Base-by-base conservation (phyloP, 2,329 filamentous ascomycete genomes). In the Pseudogymnoascus sp. region DNA sequence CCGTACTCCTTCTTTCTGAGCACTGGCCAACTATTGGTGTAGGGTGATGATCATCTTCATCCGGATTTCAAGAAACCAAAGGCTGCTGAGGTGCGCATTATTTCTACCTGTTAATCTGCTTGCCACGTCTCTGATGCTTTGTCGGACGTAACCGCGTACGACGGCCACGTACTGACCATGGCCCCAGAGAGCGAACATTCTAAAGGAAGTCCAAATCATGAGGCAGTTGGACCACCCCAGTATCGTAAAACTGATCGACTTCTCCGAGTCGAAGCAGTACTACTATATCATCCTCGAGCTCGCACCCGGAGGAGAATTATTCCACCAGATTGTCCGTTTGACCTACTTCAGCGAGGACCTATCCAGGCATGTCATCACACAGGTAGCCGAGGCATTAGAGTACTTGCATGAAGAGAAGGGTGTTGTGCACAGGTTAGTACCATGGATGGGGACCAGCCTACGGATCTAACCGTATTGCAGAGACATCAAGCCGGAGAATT, bases 161-260 rank as follows among this genome's bases (percentile, higher is more conserved):
- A 39, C 62, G 61, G 60, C 61, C 41, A 59, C 35, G 62, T 60
- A 61, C 63, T 60, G 59, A 60, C 47, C 37, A 29, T 60, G 15
- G 50, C 31, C 60, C 50, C 74, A 99, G 94, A 84, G 94, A 77
- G 90, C 93, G 66, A 99, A 97, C 71, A 97, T 99, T 67, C 79
- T 99, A 64, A 99, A 99, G 77, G 94, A 99, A 75, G 94, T 99
- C 11, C 90, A 96, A 71, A 99, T 99, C 68, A 99, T 99, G 93
- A 90, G 92, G 66, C 89, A 95, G 71, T 81, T 99, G 57, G 92
- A 97, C 67, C 94, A 99, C 68, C 92, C 93, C 64, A 97, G 97
- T 73, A 94, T 99, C 64, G 86, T 97, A 74, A 93, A 91, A 72
- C 84, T 99, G 62, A 82, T 97, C 70, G 91, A 96, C 70, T 97